Percentiles rank a stretch among this genome's conserved stretches.
These are phyloP conservation scores for Barnettozyma botsteinii DNA, from an alignment of 805 yeast species.

Conservation along the genomic window DNA sequence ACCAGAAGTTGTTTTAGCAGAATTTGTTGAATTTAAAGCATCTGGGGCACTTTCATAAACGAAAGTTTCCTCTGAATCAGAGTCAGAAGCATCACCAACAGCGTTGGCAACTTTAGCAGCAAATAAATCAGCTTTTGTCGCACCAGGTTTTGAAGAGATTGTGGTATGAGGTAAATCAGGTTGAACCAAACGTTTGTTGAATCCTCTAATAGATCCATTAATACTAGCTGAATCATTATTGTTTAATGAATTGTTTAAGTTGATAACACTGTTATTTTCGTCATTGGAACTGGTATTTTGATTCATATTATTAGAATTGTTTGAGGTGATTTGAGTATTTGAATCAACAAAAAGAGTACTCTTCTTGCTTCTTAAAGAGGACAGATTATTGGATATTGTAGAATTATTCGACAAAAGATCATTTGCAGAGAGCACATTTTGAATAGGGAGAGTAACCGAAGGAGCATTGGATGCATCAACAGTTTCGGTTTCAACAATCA, in stretches of 20 bases:
- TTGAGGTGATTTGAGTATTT: slow-evolving; percentile 6
- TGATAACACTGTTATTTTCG: slow-evolving; percentile 8
- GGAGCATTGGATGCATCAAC: slow-evolving; percentile 39
- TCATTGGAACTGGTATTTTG: slow-evolving; percentile 6
- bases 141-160: slow-evolving; percentile 22
- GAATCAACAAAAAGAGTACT: slow-evolving; percentile 28
- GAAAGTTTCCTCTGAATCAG: slow-evolving; percentile 91
- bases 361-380: slow-evolving; percentile 31
- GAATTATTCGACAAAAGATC: slow-evolving; percentile 20
- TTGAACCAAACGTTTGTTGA: slow-evolving; percentile 16
- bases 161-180: slow-evolving; percentile 15
- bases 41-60: slow-evolving; percentile 63
- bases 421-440: slow-evolving; percentile 10
- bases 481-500: slow-evolving; percentile 60
- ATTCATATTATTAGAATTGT: slow-evolving; percentile 10
- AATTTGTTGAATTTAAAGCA: slow-evolving; percentile 16
- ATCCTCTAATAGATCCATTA: slow-evolving; percentile 23
- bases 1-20: slow-evolving; percentile 11
- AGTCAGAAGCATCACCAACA: slow-evolving; percentile 79
- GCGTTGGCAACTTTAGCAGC: slow-evolving; percentile 95
- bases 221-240: slow-evolving; percentile 21
- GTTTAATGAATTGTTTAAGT: not conserved
- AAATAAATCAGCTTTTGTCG: slow-evolving; percentile 85
- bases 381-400: slow-evolving; percentile 24
- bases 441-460: slow-evolving; percentile 24